Evolutionary conservation across 164 flowering plant species (phyloP), one percentile per base, ranked within the genome.

Genomic region (Piper betle): DNA sequence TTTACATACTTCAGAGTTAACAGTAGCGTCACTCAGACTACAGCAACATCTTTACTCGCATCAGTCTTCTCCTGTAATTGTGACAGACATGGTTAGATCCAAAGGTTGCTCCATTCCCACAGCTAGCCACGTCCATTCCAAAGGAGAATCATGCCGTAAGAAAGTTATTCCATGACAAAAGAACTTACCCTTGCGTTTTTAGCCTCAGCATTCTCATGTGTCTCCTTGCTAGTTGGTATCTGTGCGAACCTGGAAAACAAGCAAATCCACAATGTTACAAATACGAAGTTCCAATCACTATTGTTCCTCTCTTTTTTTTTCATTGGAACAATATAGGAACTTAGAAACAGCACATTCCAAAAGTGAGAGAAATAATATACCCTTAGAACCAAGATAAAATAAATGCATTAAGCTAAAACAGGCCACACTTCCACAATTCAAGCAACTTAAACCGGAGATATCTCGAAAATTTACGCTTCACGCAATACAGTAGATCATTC

Each of bases 31-130:
- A 9, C 40, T 78, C 77, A 81, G 67, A 72, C 57, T 42, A 73
- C 86, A 71, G 81, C 85, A 60, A 68, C 75, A 59, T 82, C 81
- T 64, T 81, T 72, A 66, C 74, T 79, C n/a, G 70, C 73, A 67
- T 67, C 60, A 68, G 78, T 79, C 13, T 77, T 68, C 59, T 75
- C 71, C 87, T 80, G 73, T 59, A 55, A 53, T 6, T 7, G 12
- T 55, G 3, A 55, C 5, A 55, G 37, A 13, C 19, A 55, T 46
- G 5, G 50, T 46, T 6, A 46, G 5, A 2, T 46, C 11, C 50
- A 46, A 10, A 46, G 12, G 50, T 46, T 46, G 50, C 15, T 46
- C 13, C 50, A 46, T 46, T 10, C 9, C 50, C 50, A 10, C 11
- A 46, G 15, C 50, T 15, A 9, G 50, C 50, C 12, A 46, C 50